Base-by-base conservation (phyloP, 768 basidiomycete genomes). In the Leccinum subgranulosum region DNA sequence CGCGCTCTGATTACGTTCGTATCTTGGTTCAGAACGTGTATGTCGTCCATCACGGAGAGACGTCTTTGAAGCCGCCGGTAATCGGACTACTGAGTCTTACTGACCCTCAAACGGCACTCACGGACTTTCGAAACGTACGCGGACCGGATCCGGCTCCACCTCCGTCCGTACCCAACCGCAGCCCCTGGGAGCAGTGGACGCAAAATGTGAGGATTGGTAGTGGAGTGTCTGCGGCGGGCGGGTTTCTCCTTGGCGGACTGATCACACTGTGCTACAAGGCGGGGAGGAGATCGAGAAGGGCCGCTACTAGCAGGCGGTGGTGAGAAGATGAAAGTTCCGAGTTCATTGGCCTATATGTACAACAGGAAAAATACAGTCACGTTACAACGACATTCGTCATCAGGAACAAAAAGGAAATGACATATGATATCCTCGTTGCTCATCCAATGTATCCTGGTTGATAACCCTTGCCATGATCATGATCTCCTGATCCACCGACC, bases 81-180 rank as follows among this genome's bases (percentile, higher is more conserved):
- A 72, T 84, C 47, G 84, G 81, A 25, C 70, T 85, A 14, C 61
- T 76, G 62, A 74, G 68, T 51, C 66, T 77, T 43, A 85, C 80
- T 1, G 71, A 84, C 60, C 60, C 75, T 1, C 53, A 57, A 1
- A 28, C 64, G 2, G 72, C 81, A 17, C 60, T 79, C 25, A 55
- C 53, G 21, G 71, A 75, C 19, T 84, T 84, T 59, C 72, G 70
- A 54, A 53, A 59, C 10, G 65, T 65, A 31, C 77, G 82, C 15
- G 83, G 82, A 34, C 57, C 64, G n/a, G 80, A 82, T 55, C n/a
- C 51, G 23, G 66, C 71, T 6, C 70, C 69, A 3, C 53, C 64
- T n/a, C 69, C 69, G 10, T 62, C 53, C 17, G 27, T 62, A 29
- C 53, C 31, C 43, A 47, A 17, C 2, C 33, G 49, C 51, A 59